Conservation (phyloP, 2,329 filamentous ascomycete species). For the Huntiella moniliformis region DNA sequence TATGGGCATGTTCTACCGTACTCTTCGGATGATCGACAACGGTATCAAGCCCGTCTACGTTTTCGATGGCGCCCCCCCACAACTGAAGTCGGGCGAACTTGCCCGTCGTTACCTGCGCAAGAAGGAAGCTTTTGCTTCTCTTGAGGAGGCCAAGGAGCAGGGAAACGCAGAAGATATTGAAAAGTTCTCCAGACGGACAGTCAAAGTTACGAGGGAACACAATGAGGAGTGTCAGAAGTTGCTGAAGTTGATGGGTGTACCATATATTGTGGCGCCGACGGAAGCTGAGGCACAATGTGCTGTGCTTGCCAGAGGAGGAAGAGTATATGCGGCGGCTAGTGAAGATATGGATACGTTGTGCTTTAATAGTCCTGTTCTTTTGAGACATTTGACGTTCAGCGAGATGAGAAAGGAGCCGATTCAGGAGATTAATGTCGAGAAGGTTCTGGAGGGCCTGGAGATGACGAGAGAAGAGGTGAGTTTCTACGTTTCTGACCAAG, state of each 20-base stretch:
- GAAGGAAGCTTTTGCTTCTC: slow-evolving; percentile 70
- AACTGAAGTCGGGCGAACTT: slow-evolving; percentile 91
- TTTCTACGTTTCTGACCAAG: neutral
- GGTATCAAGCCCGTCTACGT: slow-evolving; percentile 98
- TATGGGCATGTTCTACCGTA: slow-evolving; percentile 99
- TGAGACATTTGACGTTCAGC: slow-evolving; percentile 88
- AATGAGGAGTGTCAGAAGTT: slow-evolving; percentile 86
- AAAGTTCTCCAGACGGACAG: slow-evolving; percentile 86
- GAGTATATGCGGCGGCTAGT: slow-evolving; percentile 89
- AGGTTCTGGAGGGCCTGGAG: slow-evolving; percentile 64
- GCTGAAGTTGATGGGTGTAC: slow-evolving; percentile 87
- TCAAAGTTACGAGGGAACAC: slow-evolving; percentile 89
- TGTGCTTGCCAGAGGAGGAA: slow-evolving; percentile 68
- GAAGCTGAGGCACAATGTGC: slow-evolving; percentile 97
- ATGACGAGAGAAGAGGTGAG: slow-evolving; percentile 75
- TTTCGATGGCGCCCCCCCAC: slow-evolving; percentile 90
- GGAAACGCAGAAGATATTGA: slow-evolving; percentile 95
- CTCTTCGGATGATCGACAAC: slow-evolving; percentile 92
- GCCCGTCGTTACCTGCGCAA: slow-evolving; percentile 94
- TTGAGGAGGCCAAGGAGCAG: slow-evolving; percentile 92
- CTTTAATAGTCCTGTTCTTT: slow-evolving; percentile 76
- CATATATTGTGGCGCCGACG: slow-evolving; percentile 85
- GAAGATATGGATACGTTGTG: slow-evolving; percentile 99
- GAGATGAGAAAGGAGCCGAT: slow-evolving; percentile 97
- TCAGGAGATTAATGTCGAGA: slow-evolving; percentile 78